Evolutionary conservation across 2,329 filamentous ascomycete species (phyloP).

Genomic region (Diaporthe vaccinii): DNA sequence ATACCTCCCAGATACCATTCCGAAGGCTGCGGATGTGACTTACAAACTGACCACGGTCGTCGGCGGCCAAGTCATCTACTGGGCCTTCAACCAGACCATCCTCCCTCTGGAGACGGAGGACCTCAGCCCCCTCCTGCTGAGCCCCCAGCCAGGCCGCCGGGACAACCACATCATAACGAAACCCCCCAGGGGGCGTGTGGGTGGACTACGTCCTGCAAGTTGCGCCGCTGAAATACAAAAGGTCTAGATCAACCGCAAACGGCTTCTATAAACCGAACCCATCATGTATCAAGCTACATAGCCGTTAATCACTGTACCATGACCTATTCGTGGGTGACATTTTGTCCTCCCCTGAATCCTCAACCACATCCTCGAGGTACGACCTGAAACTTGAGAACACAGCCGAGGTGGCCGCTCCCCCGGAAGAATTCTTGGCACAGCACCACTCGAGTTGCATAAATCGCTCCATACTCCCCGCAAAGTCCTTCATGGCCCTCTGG

Average conservation of each 20-base stretch:
- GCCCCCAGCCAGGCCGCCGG: not conserved
- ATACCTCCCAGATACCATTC: not conserved
- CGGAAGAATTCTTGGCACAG: not conserved
- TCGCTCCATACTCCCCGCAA: not conserved
- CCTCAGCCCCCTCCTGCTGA: not conserved
- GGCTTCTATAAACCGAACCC: not conserved
- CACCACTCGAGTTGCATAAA: not conserved
- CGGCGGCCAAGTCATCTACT: not conserved
- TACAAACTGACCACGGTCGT: not conserved
- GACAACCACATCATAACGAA: not conserved
- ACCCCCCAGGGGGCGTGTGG: not conserved
- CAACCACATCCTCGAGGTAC: not conserved
- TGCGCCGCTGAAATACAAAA: not conserved
- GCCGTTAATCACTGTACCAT: not conserved
- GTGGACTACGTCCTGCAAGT: not conserved
- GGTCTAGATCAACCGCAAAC: not conserved
- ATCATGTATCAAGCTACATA: not conserved
- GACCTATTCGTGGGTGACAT: not conserved
- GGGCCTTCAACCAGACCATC: slow-evolving; percentile 1
- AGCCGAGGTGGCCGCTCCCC: not conserved
- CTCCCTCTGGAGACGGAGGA: not conserved
- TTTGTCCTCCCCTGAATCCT: not conserved
- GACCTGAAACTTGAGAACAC: not conserved
- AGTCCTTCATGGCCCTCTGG: not conserved
- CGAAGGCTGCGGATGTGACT: not conserved